phyloP scores from a whole-genome alignment of 192 early-diverging fungal species.

The Coemansia sp. region DNA sequence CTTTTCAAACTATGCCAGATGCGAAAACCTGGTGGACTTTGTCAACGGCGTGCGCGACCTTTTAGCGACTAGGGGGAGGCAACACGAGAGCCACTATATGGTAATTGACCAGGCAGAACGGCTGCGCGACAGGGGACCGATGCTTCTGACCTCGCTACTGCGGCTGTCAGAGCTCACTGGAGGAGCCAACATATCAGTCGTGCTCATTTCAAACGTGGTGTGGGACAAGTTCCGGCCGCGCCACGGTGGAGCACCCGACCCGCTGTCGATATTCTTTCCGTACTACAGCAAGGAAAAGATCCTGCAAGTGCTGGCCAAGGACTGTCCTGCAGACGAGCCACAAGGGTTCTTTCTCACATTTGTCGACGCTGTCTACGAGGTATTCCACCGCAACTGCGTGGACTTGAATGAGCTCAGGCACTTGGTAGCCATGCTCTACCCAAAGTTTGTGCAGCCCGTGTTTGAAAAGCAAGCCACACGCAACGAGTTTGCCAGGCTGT shows the following conservation, averaged over 20 bases:
- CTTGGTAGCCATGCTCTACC: constrained; percentile 75
- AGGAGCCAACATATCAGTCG: constrained; percentile 59
- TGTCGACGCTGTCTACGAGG: constrained; percentile 75
- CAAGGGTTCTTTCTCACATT: constrained; percentile 66
- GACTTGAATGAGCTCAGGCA: constrained; percentile 88
- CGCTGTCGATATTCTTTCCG: constrained; percentile 67
- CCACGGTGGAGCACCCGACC: constrained; percentile 60
- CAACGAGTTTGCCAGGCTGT: constrained; percentile 70
- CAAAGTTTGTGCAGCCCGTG: constrained; percentile 86
- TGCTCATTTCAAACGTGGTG: constrained; percentile 68
- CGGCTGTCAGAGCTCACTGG: constrained; percentile 63
- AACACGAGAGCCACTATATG: constrained; percentile 38
- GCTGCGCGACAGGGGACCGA: constrained; percentile 66
- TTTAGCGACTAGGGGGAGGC: constrained; percentile 4
- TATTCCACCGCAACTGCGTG: constrained; percentile 74
- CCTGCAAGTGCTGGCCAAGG: constrained; percentile 65
- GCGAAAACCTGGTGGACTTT: constrained; percentile 74
- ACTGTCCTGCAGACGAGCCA: constrained; percentile 63
- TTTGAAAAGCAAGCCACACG: constrained; percentile 62
- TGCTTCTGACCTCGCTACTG: constrained; percentile 66
- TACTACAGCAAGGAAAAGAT: constrained; percentile 72
- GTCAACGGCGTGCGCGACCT: constrained; percentile 36
- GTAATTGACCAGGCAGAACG: constrained; percentile 79
- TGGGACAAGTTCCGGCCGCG: constrained; percentile 79
- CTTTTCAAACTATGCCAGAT: constrained; percentile 53